Evolutionary conservation across 2,329 filamentous ascomycete genomes (phyloP), one percentile per base, ranked within the genome.

Genomic region (Talaromyces sp.): DNA sequence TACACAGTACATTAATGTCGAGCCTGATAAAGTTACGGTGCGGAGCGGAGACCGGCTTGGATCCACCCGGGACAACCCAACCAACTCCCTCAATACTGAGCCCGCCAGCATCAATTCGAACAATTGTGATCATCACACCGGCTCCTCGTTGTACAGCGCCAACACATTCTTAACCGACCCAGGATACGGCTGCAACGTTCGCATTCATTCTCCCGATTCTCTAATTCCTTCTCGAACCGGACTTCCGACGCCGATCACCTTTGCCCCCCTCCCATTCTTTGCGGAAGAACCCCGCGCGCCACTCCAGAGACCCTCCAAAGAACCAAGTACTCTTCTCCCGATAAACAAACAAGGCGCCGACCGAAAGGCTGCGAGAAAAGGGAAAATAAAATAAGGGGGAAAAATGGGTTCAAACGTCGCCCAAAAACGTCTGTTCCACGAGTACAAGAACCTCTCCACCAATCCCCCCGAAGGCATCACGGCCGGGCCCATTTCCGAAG

Each of bases 381-480:
- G 4, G 30, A 51, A 51, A 47, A 50, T 40, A 36, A 18, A 59
- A 33, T 4, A 16, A 10, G 36, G 12, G 36, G 23, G 52, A 31
- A 62, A 40, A 47, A 83, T 83, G 81, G 70, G 72, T 54, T 75
- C 81, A 3, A 78, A 79, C 54, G 83, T 87, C 33, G 86, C 86
- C 52, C 83, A 85, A 47, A 87, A 87, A 69, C 92, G 95, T 50
- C 90, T 99, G 68, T 92, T 98, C 75, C 91, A 94, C 79, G 95
- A 99, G 82, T 99, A 99, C 83, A 91, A 91, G 73, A 88, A 90
- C 65, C 89, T 99, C 65, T 95, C 92, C 65, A 94, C 92, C 72
- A 95, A 96, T 78, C 92, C 94, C 0, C 94, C 94, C n/a, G 94
- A 98, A 65, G 95, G 95, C 75, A 98, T 99, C 79, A 96, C 91